Base-by-base conservation (phyloP, 2,329 filamentous ascomycete species). In the Epichloe uncinata region DNA sequence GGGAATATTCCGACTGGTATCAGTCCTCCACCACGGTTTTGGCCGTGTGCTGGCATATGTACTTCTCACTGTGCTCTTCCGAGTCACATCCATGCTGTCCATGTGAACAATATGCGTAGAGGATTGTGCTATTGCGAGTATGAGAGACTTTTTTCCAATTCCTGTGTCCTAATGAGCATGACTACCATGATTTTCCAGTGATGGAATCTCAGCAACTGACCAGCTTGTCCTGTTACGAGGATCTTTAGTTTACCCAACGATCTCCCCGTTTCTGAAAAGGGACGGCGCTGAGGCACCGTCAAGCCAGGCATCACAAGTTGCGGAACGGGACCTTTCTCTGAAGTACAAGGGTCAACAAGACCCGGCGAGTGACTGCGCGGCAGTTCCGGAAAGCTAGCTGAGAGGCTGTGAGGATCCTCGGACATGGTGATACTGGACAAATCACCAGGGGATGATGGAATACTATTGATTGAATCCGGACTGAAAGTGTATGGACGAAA, bases 291-390 rank as follows among this genome's bases (percentile, higher is more conserved):
- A 3, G 93, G 91, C 79, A 98, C 93, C 54, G 80, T 82, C 59
- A 98, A 84, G 61, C 89, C 95, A 5, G 93, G 93, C 93, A 98
- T 98, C 53, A 98, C 87, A n/a, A 98, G 76, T 65, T 97, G 90
- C 22, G 85, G 84, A 40, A 72, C 74, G 53, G 58, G 45, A 43
- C 26, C 41, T 43, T 6, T 46, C 43, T 9, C 42, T 34, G 18
- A 50, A 9, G n/a, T 43, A 42, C 13, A 18, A 45, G 43, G 18
- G 53, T 42, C 46, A 58, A 51, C 20, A 60, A 49, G 42, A 58
- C 54, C 47, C 40, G 50, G 49, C 51, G 43, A 56, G 50, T 35
- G 46, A 46, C 51, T 54, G 50, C 48, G 56, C 41, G 52, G 56
- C 47, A 57, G 47, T 18, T 58, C 56, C 8, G 54, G 49, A 30